These are phyloP conservation scores for Ochromonas danica DNA, from an alignment of 108 stramenopile species.

Conservation along the genomic window DNA sequence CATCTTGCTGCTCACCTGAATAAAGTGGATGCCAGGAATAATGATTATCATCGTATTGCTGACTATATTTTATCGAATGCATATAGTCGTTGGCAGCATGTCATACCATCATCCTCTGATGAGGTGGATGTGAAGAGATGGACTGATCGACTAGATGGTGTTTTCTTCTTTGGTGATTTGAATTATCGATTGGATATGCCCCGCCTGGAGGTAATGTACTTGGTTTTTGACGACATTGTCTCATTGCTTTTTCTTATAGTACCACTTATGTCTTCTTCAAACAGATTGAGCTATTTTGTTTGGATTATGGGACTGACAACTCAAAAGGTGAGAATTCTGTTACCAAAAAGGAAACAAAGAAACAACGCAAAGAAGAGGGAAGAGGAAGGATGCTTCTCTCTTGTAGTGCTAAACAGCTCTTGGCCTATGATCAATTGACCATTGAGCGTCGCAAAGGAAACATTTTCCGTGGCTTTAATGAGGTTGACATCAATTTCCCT, in stretches of 20 bases:
- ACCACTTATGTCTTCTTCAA: neutral
- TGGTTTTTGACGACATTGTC: neutral
- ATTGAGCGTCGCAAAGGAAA: neutral
- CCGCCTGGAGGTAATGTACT: slow-evolving; percentile 7
- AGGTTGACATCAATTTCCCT: slow-evolving; percentile 31
- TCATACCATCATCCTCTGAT: neutral
- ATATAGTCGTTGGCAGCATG: too few species aligned
- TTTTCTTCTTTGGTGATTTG: slow-evolving; percentile 48
- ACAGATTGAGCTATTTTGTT: neutral
- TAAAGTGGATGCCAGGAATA: slow-evolving; percentile 39
- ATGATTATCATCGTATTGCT: neutral
- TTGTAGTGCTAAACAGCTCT: too few species aligned
- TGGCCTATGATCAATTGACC: slow-evolving; percentile 38
- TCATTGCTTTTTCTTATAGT: neutral
- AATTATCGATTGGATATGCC: slow-evolving; percentile 49
- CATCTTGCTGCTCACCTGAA: slow-evolving; percentile 58
- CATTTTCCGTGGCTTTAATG: slow-evolving; percentile 5
- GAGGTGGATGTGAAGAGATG: neutral
- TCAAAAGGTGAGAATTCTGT: too few species aligned
- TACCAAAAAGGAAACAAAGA: too few species aligned
- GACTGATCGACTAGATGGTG: slow-evolving; percentile 32
- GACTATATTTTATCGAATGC: slow-evolving; percentile 3
- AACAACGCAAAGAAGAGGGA: too few species aligned
- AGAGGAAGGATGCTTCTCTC: too few species aligned
- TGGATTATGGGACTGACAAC: too few species aligned